Conservation (phyloP, 2,329 filamentous ascomycete genomes). For the Diplocarpon rosae region DNA sequence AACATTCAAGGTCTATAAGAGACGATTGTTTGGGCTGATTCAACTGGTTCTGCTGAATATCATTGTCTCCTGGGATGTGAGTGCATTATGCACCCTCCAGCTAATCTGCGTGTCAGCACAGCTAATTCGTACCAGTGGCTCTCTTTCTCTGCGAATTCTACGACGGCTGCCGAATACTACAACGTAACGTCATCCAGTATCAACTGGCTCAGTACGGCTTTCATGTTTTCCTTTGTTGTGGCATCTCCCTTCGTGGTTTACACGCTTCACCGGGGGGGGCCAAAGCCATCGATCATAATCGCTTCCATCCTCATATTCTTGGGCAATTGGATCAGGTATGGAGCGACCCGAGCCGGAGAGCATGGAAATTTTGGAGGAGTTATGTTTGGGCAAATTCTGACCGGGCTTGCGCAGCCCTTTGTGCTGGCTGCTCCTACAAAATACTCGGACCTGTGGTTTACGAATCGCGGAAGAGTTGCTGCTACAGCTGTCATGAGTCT, state of each 20-base stretch:
- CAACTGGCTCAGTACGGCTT: slow-evolving; percentile 88
- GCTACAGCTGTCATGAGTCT: slow-evolving; percentile 78
- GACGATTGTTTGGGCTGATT: slow-evolving; percentile 77
- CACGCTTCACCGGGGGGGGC: slow-evolving; percentile 64
- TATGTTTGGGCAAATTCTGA: slow-evolving; percentile 86
- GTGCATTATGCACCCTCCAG: slow-evolving; percentile 29
- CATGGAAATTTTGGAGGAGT: slow-evolving; percentile 61
- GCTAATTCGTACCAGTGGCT: slow-evolving; percentile 57
- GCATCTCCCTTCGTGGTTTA: slow-evolving; percentile 64
- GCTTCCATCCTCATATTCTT: slow-evolving; percentile 63
- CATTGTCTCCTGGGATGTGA: slow-evolving; percentile 88
- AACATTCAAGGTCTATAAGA: slow-evolving; percentile 57
- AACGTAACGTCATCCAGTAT: slow-evolving; percentile 61
- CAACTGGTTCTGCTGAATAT: slow-evolving; percentile 85
- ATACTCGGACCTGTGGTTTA: slow-evolving; percentile 95
- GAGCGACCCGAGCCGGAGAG: slow-evolving; percentile 43
- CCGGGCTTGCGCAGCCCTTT: slow-evolving; percentile 84
- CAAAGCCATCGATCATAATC: slow-evolving; percentile 64
- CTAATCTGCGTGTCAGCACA: slow-evolving; percentile 1
- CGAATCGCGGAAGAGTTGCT: slow-evolving; percentile 67
- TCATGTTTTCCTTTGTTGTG: slow-evolving; percentile 73
- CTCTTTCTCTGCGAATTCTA: slow-evolving; percentile 76
- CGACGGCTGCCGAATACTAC: slow-evolving; percentile 65
- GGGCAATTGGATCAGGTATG: slow-evolving; percentile 89
- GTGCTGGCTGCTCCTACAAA: slow-evolving; percentile 79